phyloP scores from a whole-genome alignment of 257 asterid genomes.

The Solanum paucissectum region DNA sequence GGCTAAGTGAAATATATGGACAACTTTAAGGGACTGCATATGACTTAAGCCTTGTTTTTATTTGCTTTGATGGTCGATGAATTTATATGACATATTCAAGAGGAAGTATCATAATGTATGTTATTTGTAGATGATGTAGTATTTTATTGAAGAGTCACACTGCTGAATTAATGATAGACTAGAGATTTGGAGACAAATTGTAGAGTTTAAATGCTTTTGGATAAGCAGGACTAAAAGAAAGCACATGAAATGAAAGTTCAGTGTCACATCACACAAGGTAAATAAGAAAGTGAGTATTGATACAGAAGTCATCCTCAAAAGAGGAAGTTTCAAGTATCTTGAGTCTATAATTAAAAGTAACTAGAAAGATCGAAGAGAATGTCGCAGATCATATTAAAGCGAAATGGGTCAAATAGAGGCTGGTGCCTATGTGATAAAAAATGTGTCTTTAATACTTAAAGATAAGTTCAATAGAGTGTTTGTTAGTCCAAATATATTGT shows the following conservation, averaged over 20 bases:
- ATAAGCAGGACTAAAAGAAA: neutral
- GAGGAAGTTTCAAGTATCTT: neutral
- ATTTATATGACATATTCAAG: neutral
- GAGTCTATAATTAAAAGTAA: neutral
- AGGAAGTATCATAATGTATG: neutral
- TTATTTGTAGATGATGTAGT: neutral
- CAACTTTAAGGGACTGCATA: too few relatives aligned
- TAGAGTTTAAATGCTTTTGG: neutral
- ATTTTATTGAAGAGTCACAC: neutral
- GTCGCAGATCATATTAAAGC: neutral
- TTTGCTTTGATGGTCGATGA: neutral
- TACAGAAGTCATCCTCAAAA: neutral
- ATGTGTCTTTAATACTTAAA: neutral
- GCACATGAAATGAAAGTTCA: neutral
- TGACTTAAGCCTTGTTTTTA: neutral
- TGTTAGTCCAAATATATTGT: neutral
- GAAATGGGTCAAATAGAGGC: neutral
- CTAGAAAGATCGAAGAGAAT: rapidly evolving
- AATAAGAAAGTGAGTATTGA: neutral
- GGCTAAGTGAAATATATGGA: too few relatives aligned
- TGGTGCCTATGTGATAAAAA: neutral
- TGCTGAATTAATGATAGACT: neutral
- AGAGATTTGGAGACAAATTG: neutral
- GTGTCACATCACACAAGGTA: neutral
- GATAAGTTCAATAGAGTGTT: neutral